Conservation (phyloP, 2,329 filamentous ascomycete species). For the Penicillium sp. region DNA sequence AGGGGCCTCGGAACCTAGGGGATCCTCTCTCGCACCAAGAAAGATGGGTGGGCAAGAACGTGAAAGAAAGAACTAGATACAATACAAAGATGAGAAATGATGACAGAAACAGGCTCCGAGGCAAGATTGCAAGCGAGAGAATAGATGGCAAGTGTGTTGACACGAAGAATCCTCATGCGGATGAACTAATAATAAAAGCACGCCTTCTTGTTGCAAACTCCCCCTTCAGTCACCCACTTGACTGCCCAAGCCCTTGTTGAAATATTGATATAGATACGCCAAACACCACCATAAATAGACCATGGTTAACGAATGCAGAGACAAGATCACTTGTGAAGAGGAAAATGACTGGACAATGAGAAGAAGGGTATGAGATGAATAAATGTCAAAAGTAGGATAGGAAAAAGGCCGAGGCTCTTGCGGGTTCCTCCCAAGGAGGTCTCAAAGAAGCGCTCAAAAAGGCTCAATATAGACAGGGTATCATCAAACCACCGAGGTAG, state of each 20-base stretch:
- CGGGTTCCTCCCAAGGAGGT: conserved; percentile 1
- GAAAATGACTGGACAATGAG: conserved; percentile 9
- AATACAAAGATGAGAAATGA: conserved; percentile 34
- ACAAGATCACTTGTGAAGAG: conserved; percentile 5
- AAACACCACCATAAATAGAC: conserved; percentile 20
- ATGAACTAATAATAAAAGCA: conserved; percentile 17
- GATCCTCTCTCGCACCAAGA: conserved; percentile 11
- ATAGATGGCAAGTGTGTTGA: conserved; percentile 20
- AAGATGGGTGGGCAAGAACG: conserved; percentile 10
- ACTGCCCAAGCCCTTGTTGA: conserved; percentile 23
- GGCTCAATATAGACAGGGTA: conserved; percentile 33
- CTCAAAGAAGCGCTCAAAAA: conserved; percentile 13
- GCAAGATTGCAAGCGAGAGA: conserved; percentile 22
- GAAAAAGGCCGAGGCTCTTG: conserved; percentile 6
- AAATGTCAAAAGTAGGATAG: conserved; percentile 12
- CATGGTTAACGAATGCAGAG: conserved; percentile 25
- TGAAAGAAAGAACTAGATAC: conserved; percentile 33
- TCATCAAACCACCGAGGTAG: conserved; percentile 31
- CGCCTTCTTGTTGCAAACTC: conserved; percentile 28
- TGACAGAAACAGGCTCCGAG: conserved; percentile 12
- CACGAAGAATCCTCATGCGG: conserved; percentile 9
- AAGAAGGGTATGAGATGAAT: conserved; percentile 24
- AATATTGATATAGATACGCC: conserved; percentile 23
- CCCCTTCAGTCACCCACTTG: conserved; percentile 23
- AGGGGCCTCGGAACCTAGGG: conserved; percentile 12